Evolutionary conservation across 2,329 filamentous ascomycete species (phyloP).

Genomic region (Trichoderma pleuroti): DNA sequence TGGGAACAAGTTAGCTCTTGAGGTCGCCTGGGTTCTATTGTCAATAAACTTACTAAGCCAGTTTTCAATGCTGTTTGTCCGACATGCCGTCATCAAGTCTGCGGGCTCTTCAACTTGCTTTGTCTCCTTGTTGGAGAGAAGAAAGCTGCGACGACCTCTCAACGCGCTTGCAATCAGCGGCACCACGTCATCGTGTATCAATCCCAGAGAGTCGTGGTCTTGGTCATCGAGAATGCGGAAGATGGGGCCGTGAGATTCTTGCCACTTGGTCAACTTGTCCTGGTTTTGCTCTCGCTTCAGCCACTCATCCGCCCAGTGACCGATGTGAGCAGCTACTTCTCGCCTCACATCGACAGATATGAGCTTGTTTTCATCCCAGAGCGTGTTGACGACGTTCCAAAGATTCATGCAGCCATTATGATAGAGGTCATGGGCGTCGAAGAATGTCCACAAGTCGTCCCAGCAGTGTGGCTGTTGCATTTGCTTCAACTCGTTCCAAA

Average conservation of each 20-base stretch:
- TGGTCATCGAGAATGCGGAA: constrained; percentile 27
- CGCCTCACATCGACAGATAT: constrained; percentile 29
- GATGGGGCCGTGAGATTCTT: constrained; percentile 26
- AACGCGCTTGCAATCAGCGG: constrained; percentile 34
- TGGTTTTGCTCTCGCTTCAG: constrained; percentile 29
- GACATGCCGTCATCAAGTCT: constrained; percentile 29
- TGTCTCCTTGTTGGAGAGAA: constrained; percentile 23
- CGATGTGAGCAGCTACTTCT: constrained; percentile 29
- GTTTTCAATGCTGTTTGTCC: constrained; percentile 30
- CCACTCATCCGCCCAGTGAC: constrained; percentile 40
- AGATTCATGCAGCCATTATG: constrained; percentile 46
- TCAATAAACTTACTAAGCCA: constrained; percentile 35
- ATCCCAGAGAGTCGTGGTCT: constrained; percentile 31
- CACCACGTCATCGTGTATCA: constrained; percentile 30
- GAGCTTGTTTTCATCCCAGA: constrained; percentile 40
- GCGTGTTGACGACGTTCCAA: constrained; percentile 43
- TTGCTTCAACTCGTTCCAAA: constrained; percentile 35
- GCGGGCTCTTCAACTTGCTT: constrained; percentile 21
- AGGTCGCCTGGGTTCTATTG: background rate
- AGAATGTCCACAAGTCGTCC: constrained; percentile 46
- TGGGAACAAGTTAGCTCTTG: constrained; percentile 23
- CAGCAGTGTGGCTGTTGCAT: constrained; percentile 34
- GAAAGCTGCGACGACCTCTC: constrained; percentile 29
- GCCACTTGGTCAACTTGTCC: constrained; percentile 32
- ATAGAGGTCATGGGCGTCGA: constrained; percentile 48